A percentile compares a stretch with the other conserved stretches of the same genome.
Evolutionary conservation across 805 yeast species (phyloP).

Genomic region (Kregervanrija fluxuum): DNA sequence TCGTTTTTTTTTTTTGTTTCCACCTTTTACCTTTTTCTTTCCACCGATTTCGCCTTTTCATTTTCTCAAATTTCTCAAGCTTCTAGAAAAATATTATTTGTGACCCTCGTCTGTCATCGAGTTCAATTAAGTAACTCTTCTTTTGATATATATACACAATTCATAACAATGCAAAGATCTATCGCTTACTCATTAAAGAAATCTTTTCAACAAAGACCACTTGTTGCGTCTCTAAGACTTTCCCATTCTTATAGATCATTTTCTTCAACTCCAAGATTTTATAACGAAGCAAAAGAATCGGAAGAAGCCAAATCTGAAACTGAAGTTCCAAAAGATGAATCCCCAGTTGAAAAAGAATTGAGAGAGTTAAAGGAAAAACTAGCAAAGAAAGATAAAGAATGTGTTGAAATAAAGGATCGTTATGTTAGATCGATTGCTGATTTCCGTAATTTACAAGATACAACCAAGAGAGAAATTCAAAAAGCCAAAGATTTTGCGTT

Average conservation of each 20-base stretch:
- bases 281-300: conserved; percentile 25
- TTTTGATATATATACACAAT: too few species aligned
- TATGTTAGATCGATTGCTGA: conserved; percentile 83
- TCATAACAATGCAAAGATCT: conserved; percentile 21
- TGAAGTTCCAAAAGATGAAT: conserved; percentile 10
- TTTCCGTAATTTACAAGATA: conserved; percentile 86
- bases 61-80: too few species aligned
- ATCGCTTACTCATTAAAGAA: conserved; percentile 15
- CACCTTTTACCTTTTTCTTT: too few species aligned
- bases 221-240: conserved; percentile 11
- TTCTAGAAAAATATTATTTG: too few species aligned
- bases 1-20: too few species aligned
- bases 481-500: conserved; percentile 86
- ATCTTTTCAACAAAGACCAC: neutral
- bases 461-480: conserved; percentile 79
- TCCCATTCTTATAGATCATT: conserved; percentile 16
- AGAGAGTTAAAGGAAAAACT: conserved; percentile 44
- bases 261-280: conserved; percentile 13
- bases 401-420: conserved; percentile 75
- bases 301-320: conserved; percentile 9
- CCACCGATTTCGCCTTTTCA: neutral
- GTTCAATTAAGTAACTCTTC: too few species aligned
- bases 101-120: too few species aligned
- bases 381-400: conserved; percentile 59
- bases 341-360: conserved; percentile 26